A percentile compares a stretch with the other conserved stretches of the same genome.
Evolutionary conservation across 2,329 filamentous ascomycete genomes (phyloP).

Genomic region (Alternaria conjuncta): DNA sequence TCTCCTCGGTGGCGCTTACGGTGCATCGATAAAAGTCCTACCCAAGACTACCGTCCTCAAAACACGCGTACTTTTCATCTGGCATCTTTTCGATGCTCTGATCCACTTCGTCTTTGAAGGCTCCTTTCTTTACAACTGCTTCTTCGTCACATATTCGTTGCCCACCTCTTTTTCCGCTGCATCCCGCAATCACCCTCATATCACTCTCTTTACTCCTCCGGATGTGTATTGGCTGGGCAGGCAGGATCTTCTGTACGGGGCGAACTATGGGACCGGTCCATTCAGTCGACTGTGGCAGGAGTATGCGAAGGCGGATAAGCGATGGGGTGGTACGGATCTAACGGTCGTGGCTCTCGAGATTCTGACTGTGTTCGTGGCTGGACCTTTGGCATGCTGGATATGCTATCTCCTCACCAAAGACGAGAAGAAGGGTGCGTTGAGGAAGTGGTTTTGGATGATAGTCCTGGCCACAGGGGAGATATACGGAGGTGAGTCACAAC

Average conservation of each 20-base stretch:
- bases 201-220: slow-evolving; percentile 53
- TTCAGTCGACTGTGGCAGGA: slow-evolving; percentile 68
- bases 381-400: slow-evolving; percentile 64
- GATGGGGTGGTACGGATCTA: slow-evolving; percentile 66
- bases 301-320: slow-evolving; percentile 68
- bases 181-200: slow-evolving; percentile 32
- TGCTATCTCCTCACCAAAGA: slow-evolving; percentile 59
- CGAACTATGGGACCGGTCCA: slow-evolving; percentile 62
- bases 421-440: slow-evolving; percentile 46
- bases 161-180: slow-evolving; percentile 46
- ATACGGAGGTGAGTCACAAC: slow-evolving; percentile 59
- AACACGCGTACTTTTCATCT: slow-evolving; percentile 83
- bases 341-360: slow-evolving; percentile 66
- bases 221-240: slow-evolving; percentile 61
- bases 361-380: slow-evolving; percentile 66
- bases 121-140: slow-evolving; percentile 90
- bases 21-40: slow-evolving; percentile 57
- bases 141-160: slow-evolving; percentile 69
- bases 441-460: slow-evolving; percentile 61
- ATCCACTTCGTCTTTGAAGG: slow-evolving; percentile 93
- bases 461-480: slow-evolving; percentile 68
- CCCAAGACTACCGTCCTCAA: slow-evolving; percentile 62
- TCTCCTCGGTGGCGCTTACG: slow-evolving; percentile 61
- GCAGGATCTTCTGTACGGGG: slow-evolving; percentile 64
- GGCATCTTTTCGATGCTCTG: slow-evolving; percentile 92